Percentiles rank a stretch among this genome's conserved stretches.
Evolutionary conservation across 306 rosid species (phyloP).

Genomic region (Cucurbita argyrosperma): DNA sequence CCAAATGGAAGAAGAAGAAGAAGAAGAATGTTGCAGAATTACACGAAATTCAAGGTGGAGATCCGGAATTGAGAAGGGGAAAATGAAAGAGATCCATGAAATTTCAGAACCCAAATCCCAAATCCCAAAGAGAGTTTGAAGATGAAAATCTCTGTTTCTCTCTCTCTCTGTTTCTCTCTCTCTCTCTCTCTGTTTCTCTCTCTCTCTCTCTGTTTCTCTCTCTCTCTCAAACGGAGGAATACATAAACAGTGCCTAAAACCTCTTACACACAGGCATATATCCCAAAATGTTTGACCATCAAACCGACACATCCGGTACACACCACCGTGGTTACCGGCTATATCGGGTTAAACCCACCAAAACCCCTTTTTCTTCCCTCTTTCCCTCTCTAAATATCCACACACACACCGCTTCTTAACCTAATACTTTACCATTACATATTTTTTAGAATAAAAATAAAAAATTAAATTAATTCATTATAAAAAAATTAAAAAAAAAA

Average conservation of each 20-base stretch:
- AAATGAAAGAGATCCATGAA: background rate
- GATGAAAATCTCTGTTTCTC: no score
- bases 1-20: background rate
- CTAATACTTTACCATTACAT: background rate
- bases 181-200: no score
- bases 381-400: background rate
- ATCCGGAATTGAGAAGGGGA: background rate
- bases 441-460: no score
- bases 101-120: background rate
- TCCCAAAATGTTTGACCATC: slow-evolving; percentile 37
- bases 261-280: slow-evolving; percentile 18
- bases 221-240: no score
- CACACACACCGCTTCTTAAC: slow-evolving; percentile 29
- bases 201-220: no score
- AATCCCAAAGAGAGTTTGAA: background rate
- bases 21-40: background rate
- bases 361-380: background rate
- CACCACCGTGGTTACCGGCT: slow-evolving; percentile 17
- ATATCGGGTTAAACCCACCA: slow-evolving; percentile 18
- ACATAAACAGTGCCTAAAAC: slow-evolving; percentile 52
- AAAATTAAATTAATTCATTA: no score
- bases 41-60: background rate
- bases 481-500: no score
- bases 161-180: no score
- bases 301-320: slow-evolving; percentile 40